These are phyloP conservation scores for Penstemon eatonii DNA, from an alignment of 257 asterid species.

Conservation along the genomic window DNA sequence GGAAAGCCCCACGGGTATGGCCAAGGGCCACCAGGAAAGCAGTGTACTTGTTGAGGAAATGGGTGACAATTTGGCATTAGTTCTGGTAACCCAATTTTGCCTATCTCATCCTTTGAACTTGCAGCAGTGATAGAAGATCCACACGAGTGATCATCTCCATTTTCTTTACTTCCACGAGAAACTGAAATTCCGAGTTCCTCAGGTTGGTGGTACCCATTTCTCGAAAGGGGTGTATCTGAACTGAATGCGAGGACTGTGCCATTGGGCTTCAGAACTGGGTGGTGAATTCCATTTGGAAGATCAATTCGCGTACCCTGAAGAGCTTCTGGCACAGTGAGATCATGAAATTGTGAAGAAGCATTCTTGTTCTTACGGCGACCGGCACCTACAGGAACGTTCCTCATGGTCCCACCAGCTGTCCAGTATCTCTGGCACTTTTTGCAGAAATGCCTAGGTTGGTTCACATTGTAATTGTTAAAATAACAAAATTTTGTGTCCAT, in stretches of 20 bases:
- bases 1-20: slow-evolving; percentile 53
- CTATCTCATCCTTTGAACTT: slow-evolving; percentile 27
- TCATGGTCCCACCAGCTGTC: slow-evolving; percentile 57
- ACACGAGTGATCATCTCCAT: slow-evolving; percentile 30
- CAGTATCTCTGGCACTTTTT: slow-evolving; percentile 54
- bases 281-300: slow-evolving; percentile 36
- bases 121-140: slow-evolving; percentile 32
- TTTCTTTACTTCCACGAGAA: slow-evolving; percentile 32
- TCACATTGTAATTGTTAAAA: slow-evolving; percentile 49
- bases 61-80: slow-evolving; percentile 33
- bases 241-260: slow-evolving; percentile 39
- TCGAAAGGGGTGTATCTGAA: slow-evolving; percentile 34
- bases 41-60: slow-evolving; percentile 35
- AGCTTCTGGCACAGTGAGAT: slow-evolving; percentile 32
- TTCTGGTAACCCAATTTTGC: slow-evolving; percentile 26
- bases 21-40: slow-evolving; percentile 40
- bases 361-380: slow-evolving; percentile 50
- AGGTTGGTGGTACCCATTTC: slow-evolving; percentile 24
- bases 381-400: slow-evolving; percentile 51
- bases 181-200: slow-evolving; percentile 26
- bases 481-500: slow-evolving; percentile 54
- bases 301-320: slow-evolving; percentile 29
- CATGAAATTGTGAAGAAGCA: slow-evolving; percentile 31
- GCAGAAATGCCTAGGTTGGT: slow-evolving; percentile 52
- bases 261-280: slow-evolving; percentile 31